Evolutionary conservation across 2,329 filamentous ascomycete species (phyloP).

Genomic region (Paraconiothyrium brasiliense): DNA sequence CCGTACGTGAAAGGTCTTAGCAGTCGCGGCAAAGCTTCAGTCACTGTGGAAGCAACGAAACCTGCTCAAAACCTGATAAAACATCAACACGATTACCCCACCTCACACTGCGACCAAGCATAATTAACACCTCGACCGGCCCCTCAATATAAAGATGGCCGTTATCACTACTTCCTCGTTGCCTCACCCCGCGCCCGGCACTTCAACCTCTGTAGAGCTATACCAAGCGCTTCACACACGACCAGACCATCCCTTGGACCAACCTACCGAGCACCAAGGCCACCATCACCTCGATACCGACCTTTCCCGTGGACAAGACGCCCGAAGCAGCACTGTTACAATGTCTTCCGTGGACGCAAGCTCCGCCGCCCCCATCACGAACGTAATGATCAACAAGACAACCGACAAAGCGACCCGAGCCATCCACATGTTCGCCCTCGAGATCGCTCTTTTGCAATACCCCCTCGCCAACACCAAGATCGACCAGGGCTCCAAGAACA

Average conservation of each 20-base stretch:
- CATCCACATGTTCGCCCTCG: background rate
- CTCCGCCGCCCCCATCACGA: background rate
- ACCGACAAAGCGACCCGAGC: background rate
- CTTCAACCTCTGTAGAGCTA: too few species aligned
- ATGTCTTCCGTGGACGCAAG: background rate
- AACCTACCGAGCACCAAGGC: too few species aligned
- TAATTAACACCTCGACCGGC: background rate
- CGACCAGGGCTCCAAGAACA: background rate
- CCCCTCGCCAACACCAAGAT: background rate
- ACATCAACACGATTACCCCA: background rate
- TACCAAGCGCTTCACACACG: too few species aligned
- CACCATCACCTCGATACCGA: too few species aligned
- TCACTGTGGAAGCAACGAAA: background rate
- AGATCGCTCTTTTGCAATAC: slow-evolving; percentile 2
- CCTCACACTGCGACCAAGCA: background rate
- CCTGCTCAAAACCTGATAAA: background rate
- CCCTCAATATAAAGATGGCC: background rate
- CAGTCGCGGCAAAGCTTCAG: background rate
- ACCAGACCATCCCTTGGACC: too few species aligned
- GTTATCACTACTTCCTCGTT: too few species aligned
- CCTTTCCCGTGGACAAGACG: too few species aligned
- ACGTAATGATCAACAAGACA: background rate
- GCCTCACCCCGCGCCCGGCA: too few species aligned
- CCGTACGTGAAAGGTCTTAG: background rate
- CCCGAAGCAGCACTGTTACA: background rate